Evolutionary conservation across 352 stramenopile species (phyloP).

Genomic region (Phytophthora constricta): DNA sequence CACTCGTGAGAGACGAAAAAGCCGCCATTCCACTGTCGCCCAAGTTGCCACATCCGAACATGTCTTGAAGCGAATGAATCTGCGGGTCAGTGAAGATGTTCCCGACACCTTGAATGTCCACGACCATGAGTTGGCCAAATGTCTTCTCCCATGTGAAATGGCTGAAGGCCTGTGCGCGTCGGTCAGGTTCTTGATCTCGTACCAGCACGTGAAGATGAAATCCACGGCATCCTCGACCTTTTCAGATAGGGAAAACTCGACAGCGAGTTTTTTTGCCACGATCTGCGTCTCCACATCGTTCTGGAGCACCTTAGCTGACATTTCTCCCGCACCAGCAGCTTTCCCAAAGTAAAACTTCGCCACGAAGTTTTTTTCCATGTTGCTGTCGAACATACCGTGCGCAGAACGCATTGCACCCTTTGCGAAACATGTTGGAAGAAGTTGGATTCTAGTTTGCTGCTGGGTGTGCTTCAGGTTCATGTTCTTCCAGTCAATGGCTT

Average conservation of each 20-base stretch:
- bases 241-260: conserved; percentile 37
- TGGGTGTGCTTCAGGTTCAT: conserved; percentile 41
- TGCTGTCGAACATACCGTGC: conserved; percentile 45
- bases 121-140: conserved; percentile 43
- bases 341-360: conserved; percentile 49
- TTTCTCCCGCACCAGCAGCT: conserved; percentile 11
- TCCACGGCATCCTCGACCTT: conserved; percentile 38
- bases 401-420: conserved; percentile 45
- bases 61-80: conserved; percentile 39
- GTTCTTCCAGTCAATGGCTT: conserved; percentile 36
- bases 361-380: conserved; percentile 35
- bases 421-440: conserved; percentile 39
- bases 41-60: conserved; percentile 40
- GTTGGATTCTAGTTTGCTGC: conserved; percentile 43
- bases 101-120: conserved; percentile 49
- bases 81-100: conserved; percentile 55
- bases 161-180: conserved; percentile 45
- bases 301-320: conserved; percentile 6
- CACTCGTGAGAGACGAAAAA: conserved; percentile 52
- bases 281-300: conserved; percentile 50
- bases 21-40: conserved; percentile 32
- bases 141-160: conserved; percentile 53
- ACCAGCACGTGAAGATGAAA: conserved; percentile 56
- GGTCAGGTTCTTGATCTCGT: conserved; percentile 38
- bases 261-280: conserved; percentile 45